Evolutionary conservation across 2,329 filamentous ascomycete genomes (phyloP).

Genomic region (Colletotrichum plurivorum): DNA sequence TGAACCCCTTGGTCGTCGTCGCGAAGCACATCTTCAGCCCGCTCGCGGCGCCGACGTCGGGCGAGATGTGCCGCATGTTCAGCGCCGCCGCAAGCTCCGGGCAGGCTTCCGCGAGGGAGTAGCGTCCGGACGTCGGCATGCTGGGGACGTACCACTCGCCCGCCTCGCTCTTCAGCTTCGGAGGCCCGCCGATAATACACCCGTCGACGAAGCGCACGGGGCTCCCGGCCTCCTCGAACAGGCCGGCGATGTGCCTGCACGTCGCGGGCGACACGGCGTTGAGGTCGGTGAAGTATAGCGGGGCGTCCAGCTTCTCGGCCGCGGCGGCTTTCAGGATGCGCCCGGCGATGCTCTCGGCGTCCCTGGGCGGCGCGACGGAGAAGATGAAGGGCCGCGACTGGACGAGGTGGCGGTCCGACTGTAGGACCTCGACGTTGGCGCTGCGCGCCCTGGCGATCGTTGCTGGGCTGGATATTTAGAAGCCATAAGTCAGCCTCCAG

Average conservation of each 20-base stretch:
- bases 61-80: conserved; percentile 63
- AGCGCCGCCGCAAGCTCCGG: conserved; percentile 58
- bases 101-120: conserved; percentile 56
- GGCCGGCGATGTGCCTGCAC: conserved; percentile 57
- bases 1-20: conserved; percentile 73
- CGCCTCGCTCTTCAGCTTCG: conserved; percentile 50
- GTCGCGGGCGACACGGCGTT: conserved; percentile 75
- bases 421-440: conserved; percentile 66
- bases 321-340: conserved; percentile 68
- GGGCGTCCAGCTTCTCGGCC: conserved; percentile 48
- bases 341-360: conserved; percentile 71
- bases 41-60: conserved; percentile 67
- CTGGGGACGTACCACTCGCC: conserved; percentile 56
- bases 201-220: conserved; percentile 69
- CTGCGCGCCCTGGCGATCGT: conserved; percentile 69
- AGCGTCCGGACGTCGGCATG: conserved; percentile 65
- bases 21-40: conserved; percentile 78
- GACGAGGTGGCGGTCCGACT: conserved; percentile 70
- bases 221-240: conserved; percentile 56
- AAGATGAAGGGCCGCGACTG: conserved; percentile 71
- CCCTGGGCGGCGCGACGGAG: conserved; percentile 76
- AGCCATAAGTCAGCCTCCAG: too few species aligned
- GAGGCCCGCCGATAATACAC: conserved; percentile 69
- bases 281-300: conserved; percentile 74
- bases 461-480: conserved; percentile 59